Percentiles rank a stretch among this genome's conserved stretches.
Conservation (phyloP, 495 filamentous ascomycete genomes). For the Immersiella caudata region DNA sequence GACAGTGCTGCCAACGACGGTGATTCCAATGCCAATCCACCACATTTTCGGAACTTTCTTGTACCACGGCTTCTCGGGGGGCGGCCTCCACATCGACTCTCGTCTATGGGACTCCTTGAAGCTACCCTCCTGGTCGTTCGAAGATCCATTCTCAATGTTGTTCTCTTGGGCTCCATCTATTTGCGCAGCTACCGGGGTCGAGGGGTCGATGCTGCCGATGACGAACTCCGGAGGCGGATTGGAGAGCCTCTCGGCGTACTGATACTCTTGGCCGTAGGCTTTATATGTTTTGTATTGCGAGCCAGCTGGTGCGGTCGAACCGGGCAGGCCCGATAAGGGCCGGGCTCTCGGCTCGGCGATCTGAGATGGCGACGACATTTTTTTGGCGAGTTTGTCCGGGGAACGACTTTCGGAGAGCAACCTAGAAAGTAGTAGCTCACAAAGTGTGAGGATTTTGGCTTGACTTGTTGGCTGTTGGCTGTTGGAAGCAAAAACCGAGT, state of each 20-base stretch:
- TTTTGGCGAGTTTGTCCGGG: not conserved
- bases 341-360: constrained; percentile 16
- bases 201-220: constrained; percentile 2
- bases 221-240: constrained; percentile 35
- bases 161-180: constrained; percentile 20
- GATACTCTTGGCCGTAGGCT: constrained; percentile 30
- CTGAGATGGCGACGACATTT: constrained; percentile 22
- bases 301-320: not conserved
- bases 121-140: constrained; percentile 11
- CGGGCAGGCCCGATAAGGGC: constrained; percentile 12
- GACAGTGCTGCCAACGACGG: constrained; percentile 27
- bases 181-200: constrained; percentile 2
- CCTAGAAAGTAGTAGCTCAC: not conserved
- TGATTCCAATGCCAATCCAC: constrained; percentile 27
- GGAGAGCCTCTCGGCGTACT: constrained; percentile 31
- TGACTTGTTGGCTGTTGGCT: not conserved
- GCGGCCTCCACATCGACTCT: constrained; percentile 27
- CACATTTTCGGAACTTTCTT: constrained; percentile 21
- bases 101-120: constrained; percentile 22
- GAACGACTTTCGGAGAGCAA: not conserved
- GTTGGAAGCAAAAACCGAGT: not conserved
- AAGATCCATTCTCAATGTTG: not conserved
- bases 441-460: not conserved
- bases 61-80: constrained; percentile 32
- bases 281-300: constrained; percentile 16